A percentile compares a stretch with the other conserved stretches of the same genome.
These are phyloP conservation scores for Sanghuangporus weigelae DNA, from an alignment of 1,284 basidiomycete genomes.

Conservation along the genomic window DNA sequence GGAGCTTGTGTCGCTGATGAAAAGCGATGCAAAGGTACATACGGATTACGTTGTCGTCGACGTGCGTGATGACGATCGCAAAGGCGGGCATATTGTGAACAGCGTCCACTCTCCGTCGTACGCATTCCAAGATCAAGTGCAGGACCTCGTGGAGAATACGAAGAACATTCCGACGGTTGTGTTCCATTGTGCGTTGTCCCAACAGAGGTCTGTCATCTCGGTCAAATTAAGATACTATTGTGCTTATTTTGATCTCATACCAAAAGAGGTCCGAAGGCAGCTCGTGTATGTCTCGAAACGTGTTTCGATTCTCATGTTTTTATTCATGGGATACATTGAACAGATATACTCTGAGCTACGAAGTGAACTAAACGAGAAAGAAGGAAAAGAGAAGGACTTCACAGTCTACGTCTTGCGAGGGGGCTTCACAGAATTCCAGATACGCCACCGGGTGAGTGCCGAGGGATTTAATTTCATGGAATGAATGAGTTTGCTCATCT, in stretches of 20 bases:
- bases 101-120: conserved; percentile 56
- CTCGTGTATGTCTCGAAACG: conserved; percentile 42
- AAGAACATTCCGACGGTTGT: conserved; percentile 58
- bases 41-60: conserved; percentile 73
- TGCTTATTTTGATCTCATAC: conserved; percentile 24
- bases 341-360: conserved; percentile 67
- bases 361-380: conserved; percentile 31
- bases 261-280: conserved; percentile 62
- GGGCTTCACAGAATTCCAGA: conserved; percentile 68
- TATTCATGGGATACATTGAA: neutral
- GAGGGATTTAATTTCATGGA: neutral
- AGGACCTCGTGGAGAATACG: conserved; percentile 52
- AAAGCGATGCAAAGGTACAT: conserved; percentile 47
- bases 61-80: conserved; percentile 72
- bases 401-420: conserved; percentile 61
- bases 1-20: conserved; percentile 66
- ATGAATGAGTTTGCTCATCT: neutral
- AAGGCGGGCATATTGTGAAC: conserved; percentile 69
- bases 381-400: conserved; percentile 38
- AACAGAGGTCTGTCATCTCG: conserved; percentile 51
- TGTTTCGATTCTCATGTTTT: neutral
- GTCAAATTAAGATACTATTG: neutral
- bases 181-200: conserved; percentile 74
- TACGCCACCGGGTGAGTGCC: conserved; percentile 51
- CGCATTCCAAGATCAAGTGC: conserved; percentile 50